phyloP scores from a whole-genome alignment of 2,329 filamentous ascomycete genomes.

The Ascochyta rabiei region DNA sequence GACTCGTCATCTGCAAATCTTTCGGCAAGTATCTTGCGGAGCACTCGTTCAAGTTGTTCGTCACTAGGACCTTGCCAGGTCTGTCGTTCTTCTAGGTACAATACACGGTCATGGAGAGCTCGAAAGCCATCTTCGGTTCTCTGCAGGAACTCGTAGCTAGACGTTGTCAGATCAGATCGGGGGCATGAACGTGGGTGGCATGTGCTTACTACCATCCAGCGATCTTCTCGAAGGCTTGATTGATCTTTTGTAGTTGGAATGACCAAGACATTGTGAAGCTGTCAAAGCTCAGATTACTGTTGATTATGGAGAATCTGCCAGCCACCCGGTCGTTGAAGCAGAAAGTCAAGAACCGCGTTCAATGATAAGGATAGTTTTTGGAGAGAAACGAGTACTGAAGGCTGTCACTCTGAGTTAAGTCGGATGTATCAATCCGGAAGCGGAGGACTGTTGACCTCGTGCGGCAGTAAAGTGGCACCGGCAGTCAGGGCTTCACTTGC shows the following conservation, averaged over 20 bases:
- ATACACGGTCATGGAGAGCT: slow-evolving; percentile 35
- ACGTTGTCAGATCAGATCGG: slow-evolving; percentile 9
- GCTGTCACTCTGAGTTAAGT: background rate
- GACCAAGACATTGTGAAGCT: slow-evolving; percentile 37
- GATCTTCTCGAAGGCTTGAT: slow-evolving; percentile 41
- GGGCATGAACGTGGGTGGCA: background rate
- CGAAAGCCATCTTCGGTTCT: slow-evolving; percentile 38
- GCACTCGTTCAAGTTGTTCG: slow-evolving; percentile 43
- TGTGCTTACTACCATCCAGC: slow-evolving; percentile 40
- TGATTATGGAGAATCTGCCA: background rate
- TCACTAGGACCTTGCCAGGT: slow-evolving; percentile 32
- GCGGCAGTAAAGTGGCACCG: slow-evolving; percentile 29
- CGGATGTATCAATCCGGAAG: slow-evolving; percentile 27
- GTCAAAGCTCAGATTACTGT: background rate
- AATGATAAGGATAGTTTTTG: background rate
- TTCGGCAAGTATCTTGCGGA: slow-evolving; percentile 46
- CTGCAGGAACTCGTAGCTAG: slow-evolving; percentile 39
- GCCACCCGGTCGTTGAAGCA: background rate
- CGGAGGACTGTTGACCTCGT: slow-evolving; percentile 16
- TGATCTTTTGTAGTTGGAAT: slow-evolving; percentile 41
- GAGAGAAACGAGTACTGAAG: background rate
- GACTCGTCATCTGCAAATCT: slow-evolving; percentile 27
- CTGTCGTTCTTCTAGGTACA: slow-evolving; percentile 39
- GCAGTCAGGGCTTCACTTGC: slow-evolving; percentile 20
- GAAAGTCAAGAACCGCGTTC: background rate